Evolutionary conservation across 768 basidiomycete genomes (phyloP), one percentile per base, ranked within the genome.

Genomic region (Pisolithus marmoratus): DNA sequence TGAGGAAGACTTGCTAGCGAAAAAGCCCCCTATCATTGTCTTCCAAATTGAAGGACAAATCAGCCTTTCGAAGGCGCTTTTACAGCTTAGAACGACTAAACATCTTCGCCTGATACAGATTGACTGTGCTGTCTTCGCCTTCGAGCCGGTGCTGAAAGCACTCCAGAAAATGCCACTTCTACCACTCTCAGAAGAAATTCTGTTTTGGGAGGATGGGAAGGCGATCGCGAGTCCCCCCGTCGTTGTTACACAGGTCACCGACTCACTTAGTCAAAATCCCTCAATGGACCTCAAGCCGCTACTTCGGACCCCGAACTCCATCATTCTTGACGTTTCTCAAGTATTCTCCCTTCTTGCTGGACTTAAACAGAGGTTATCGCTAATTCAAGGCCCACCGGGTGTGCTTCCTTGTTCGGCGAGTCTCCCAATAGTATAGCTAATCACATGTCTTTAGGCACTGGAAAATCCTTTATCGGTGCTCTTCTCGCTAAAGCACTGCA

Each of bases 341-440:
- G 60, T 63, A 0, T 50, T 38, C 2, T 71, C 74, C 0, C 65
- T 86, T 4, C 58, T 84, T 2, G 62, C 75, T 0, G 81, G 81
- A 8, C 68, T 87, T 5, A 78, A 74, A 0, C 82, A 84, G 53
- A 67, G 60, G 5, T 70, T 87, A 2, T 77, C 83, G 1, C 58
- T 87, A 9, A 82, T 87, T 27, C 85, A 87, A 68, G 85, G 85
- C 1, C 85, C 85, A 0, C 85, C 85, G 38, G 85, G 85, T 84
- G 64, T 20, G 73, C 62, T 37, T 14, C n/a, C 37, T 36, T 11
- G 22, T n/a, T 20, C 22, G 2, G 38, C 34, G 5, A 5, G 4
- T 5, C 14, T 34, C 22, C 7, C 27, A 22, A 15, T 14, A 2
- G 26, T 8, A 12, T 51, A 22, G 54, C 29, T 48, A 9, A 17